Percentiles rank a stretch among this genome's conserved stretches.
These are phyloP conservation scores for Hypsizygus ulmarius DNA, from an alignment of 1,284 basidiomycete genomes.

Conservation along the genomic window DNA sequence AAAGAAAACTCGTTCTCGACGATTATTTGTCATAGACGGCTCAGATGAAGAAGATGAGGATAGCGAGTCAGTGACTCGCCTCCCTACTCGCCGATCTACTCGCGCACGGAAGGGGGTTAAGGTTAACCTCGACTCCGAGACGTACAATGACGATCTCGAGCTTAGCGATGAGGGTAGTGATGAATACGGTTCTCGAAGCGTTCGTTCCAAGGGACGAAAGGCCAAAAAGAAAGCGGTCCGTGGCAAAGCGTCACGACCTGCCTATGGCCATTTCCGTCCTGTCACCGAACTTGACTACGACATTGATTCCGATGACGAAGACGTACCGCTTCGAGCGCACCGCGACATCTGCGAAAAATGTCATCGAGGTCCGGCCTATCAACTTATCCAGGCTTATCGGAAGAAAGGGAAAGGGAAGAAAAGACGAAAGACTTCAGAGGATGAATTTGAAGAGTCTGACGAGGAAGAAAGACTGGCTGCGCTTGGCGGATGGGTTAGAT, in stretches of 20 bases:
- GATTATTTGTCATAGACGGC: slow-evolving; percentile 29
- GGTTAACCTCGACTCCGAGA: slow-evolving; percentile 32
- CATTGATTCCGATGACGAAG: slow-evolving; percentile 54
- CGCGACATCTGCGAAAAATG: slow-evolving; percentile 72
- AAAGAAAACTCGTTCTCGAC: slow-evolving; percentile 48
- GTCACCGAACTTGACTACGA: slow-evolving; percentile 59
- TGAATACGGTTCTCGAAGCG: slow-evolving; percentile 20
- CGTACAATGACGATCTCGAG: slow-evolving; percentile 19
- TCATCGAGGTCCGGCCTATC: slow-evolving; percentile 55
- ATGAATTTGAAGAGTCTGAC: slow-evolving; percentile 50
- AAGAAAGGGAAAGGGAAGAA: slow-evolving; percentile 41
- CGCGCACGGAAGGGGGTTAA: slow-evolving; percentile 37
- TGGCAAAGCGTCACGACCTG: slow-evolving; percentile 48
- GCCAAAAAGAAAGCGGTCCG: slow-evolving; percentile 34
- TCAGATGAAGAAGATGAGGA: slow-evolving; percentile 36
- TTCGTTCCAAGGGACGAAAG: slow-evolving; percentile 21
- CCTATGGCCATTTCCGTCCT: slow-evolving; percentile 64
- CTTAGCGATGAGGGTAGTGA: slow-evolving; percentile 32
- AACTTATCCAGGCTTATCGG: slow-evolving; percentile 38
- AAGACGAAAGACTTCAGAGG: slow-evolving; percentile 40
- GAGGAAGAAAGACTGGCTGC: slow-evolving; percentile 52
- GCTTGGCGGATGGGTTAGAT: slow-evolving; percentile 84
- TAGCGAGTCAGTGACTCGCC: slow-evolving; percentile 28
- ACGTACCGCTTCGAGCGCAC: slow-evolving; percentile 54
- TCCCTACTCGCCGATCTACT: slow-evolving; percentile 33